These are phyloP conservation scores for Candida morakotiae DNA, from an alignment of 805 yeast species.

Conservation along the genomic window DNA sequence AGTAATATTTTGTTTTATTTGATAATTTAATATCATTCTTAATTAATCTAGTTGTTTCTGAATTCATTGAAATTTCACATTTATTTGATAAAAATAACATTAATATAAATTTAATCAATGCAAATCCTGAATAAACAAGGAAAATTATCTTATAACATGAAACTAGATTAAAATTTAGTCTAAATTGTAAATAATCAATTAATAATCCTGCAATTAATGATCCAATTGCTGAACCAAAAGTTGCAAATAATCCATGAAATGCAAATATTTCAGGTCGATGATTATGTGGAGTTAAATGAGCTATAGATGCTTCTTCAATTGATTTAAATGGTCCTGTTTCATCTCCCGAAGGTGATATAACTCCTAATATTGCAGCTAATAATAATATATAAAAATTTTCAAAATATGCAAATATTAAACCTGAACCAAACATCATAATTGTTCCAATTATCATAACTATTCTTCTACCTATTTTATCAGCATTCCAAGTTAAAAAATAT, in stretches of 20 bases:
- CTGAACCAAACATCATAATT: slow-evolving; percentile 64
- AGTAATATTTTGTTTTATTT: slow-evolving; percentile 36
- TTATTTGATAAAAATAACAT: slow-evolving; percentile 48
- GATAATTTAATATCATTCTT: slow-evolving; percentile 25
- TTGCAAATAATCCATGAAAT: slow-evolving; percentile 62
- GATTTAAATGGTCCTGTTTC: slow-evolving; percentile 90
- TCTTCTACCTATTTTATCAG: slow-evolving; percentile 68
- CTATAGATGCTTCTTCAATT: slow-evolving; percentile 78
- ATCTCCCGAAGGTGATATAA: slow-evolving; percentile 83
- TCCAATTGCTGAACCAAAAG: slow-evolving; percentile 74
- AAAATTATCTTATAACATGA: slow-evolving; percentile 56
- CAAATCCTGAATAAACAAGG: slow-evolving; percentile 50
- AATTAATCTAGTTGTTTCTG: slow-evolving; percentile 1
- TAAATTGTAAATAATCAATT: slow-evolving; percentile 41
- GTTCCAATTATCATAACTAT: slow-evolving; percentile 61
- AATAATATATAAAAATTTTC: slow-evolving; percentile 54
- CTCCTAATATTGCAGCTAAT: slow-evolving; percentile 75
- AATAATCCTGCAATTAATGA: slow-evolving; percentile 58
- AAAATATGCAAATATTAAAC: slow-evolving; percentile 56
- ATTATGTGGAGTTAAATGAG: slow-evolving; percentile 65
- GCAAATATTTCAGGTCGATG: slow-evolving; percentile 74
- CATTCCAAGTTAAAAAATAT: slow-evolving; percentile 69
- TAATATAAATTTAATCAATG: slow-evolving; percentile 46
- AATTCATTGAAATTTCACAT: slow-evolving; percentile 42
- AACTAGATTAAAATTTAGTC: slow-evolving; percentile 28